These are phyloP conservation scores for Naganishia vishniacii DNA, from an alignment of 768 basidiomycete genomes.

Conservation along the genomic window DNA sequence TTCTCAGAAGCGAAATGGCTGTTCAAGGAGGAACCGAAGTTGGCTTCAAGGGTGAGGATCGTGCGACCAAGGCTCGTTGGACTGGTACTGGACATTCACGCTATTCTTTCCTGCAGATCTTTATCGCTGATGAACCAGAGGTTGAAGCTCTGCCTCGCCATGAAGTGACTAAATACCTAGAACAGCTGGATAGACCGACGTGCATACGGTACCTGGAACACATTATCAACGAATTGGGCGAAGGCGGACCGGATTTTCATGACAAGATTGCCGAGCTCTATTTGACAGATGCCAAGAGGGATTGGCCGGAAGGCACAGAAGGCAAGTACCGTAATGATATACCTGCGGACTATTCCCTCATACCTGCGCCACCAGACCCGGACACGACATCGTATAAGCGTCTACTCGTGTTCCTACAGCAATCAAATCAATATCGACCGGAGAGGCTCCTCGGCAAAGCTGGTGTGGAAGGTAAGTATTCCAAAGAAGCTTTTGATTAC, in stretches of 20 bases:
- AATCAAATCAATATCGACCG: constrained; percentile 63
- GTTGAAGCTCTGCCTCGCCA: constrained; percentile 72
- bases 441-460: constrained; percentile 76
- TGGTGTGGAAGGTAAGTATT: constrained; percentile 65
- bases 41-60: constrained; percentile 66
- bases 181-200: constrained; percentile 55
- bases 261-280: constrained; percentile 86
- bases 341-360: neutral
- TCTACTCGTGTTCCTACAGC: constrained; percentile 69
- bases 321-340: neutral
- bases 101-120: constrained; percentile 72
- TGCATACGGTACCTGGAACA: constrained; percentile 79
- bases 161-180: constrained; percentile 71
- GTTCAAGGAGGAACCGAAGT: constrained; percentile 64
- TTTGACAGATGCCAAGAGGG: constrained; percentile 57
- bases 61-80: neutral
- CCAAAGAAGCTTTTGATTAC: neutral
- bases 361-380: neutral
- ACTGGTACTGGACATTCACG: neutral
- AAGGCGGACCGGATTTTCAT: constrained; percentile 66
- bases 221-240: constrained; percentile 67
- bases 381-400: constrained; percentile 36
- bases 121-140: constrained; percentile 76
- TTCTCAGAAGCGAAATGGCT: constrained; percentile 80
- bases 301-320: constrained; percentile 5